phyloP scores from a whole-genome alignment of 208 protist species.

The Zelonia costaricensis region DNA sequence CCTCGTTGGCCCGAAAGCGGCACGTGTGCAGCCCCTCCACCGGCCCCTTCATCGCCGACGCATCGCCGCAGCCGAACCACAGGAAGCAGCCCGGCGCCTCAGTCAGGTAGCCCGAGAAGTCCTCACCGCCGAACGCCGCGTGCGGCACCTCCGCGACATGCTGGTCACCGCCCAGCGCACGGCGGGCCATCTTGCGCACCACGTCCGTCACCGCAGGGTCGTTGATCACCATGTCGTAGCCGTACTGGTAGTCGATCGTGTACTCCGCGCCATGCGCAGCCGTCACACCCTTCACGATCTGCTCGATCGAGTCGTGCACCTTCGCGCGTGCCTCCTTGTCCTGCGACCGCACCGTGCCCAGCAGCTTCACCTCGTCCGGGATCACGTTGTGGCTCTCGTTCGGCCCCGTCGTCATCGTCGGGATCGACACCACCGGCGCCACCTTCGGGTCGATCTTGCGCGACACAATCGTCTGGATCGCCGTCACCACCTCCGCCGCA shows the following conservation, averaged over 20 bases:
- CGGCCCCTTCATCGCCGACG: too few relatives aligned
- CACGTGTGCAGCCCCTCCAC: too few relatives aligned
- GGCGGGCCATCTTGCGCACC: slow-evolving; percentile 34
- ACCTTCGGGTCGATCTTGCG: too few relatives aligned
- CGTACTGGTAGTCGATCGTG: slow-evolving; percentile 30
- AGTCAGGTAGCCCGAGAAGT: too few relatives aligned
- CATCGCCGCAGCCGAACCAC: too few relatives aligned
- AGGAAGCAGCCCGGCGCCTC: too few relatives aligned
- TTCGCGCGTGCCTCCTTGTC: slow-evolving; percentile 35
- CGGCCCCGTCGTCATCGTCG: slow-evolving; percentile 47
- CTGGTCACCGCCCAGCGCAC: slow-evolving; percentile 30
- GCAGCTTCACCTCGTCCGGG: slow-evolving; percentile 52
- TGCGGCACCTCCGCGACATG: too few relatives aligned
- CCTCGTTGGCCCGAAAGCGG: too few relatives aligned
- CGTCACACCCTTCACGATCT: slow-evolving; percentile 44
- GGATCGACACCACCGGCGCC: slow-evolving; percentile 56
- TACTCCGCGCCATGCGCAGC: slow-evolving; percentile 45
- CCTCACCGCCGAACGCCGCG: too few relatives aligned
- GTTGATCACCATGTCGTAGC: slow-evolving; percentile 62
- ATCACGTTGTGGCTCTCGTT: slow-evolving; percentile 72
- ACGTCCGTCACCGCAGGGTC: slow-evolving; percentile 37
- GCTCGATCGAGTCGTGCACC: slow-evolving; percentile 41
- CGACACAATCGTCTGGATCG: slow-evolving; percentile 68
- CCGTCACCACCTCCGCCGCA: slow-evolving; percentile 50
- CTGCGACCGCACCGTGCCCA: slow-evolving; percentile 52